A percentile compares a stretch with the other conserved stretches of the same genome.
Evolutionary conservation across 495 filamentous ascomycete species (phyloP).

Genomic region (Neurospora sp.): DNA sequence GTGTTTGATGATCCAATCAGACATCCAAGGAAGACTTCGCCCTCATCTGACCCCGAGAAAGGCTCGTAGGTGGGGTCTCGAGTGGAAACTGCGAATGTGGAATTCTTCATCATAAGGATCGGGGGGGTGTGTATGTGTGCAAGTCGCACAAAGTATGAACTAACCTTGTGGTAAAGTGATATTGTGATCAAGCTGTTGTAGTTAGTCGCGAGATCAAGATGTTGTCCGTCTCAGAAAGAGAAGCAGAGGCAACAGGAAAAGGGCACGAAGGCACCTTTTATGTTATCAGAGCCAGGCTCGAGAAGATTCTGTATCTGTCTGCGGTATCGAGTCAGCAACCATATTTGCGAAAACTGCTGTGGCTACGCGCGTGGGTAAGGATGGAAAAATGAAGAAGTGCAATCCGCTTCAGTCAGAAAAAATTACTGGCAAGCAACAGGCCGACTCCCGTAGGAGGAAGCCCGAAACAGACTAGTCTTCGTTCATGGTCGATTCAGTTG

Average conservation of each 20-base stretch:
- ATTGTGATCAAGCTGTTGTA: background rate
- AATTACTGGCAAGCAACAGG: slow-evolving; percentile 98
- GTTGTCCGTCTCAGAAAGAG: background rate
- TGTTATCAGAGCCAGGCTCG: background rate
- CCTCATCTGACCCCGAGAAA: slow-evolving; percentile 45
- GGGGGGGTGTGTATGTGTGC: background rate
- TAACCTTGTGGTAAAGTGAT: slow-evolving; percentile 10
- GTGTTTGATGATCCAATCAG: slow-evolving; percentile 31
- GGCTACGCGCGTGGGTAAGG: slow-evolving; percentile 5
- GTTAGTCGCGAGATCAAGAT: background rate
- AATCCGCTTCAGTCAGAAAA: slow-evolving; percentile 55
- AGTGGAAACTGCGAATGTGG: slow-evolving; percentile 63
- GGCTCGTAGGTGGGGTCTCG: slow-evolving; percentile 46
- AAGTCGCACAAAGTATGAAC: slow-evolving; percentile 3
- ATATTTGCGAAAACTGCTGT: background rate
- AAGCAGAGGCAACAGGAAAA: background rate
- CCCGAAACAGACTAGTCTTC: slow-evolving; percentile 61
- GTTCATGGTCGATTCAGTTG: slow-evolving; percentile 89
- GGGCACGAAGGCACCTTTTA: background rate
- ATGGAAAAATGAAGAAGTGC: background rate
- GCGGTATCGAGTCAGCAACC: background rate
- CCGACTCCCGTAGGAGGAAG: slow-evolving; percentile 50
- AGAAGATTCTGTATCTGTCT: background rate
- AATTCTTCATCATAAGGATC: slow-evolving; percentile 43
- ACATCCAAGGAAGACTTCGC: slow-evolving; percentile 55